These are phyloP conservation scores for Mycena belliarum DNA, from an alignment of 768 basidiomycete species.

Conservation along the genomic window DNA sequence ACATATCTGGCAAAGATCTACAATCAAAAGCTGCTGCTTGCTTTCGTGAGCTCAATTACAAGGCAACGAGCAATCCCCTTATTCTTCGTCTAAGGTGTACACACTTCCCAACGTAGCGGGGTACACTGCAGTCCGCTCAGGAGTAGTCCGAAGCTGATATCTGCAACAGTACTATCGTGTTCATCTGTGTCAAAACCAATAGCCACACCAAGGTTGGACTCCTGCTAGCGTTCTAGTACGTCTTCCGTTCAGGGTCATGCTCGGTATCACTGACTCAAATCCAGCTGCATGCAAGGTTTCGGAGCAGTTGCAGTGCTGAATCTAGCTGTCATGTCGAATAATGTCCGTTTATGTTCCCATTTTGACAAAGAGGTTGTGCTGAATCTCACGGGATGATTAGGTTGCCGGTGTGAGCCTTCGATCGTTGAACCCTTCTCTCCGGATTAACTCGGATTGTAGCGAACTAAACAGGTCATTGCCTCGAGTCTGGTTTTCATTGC, in stretches of 20 bases:
- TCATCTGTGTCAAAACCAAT: conserved; percentile 46
- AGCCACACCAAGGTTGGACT: conserved; percentile 45
- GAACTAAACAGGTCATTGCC: conserved; percentile 51
- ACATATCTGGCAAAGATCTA: conserved; percentile 43
- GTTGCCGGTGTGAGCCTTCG: conserved; percentile 36
- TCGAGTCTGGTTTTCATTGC: conserved; percentile 52
- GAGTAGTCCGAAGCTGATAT: too few relatives aligned
- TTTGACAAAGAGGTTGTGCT: neutral
- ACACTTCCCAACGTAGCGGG: conserved; percentile 51
- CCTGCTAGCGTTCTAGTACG: conserved; percentile 51
- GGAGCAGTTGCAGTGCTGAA: conserved; percentile 49
- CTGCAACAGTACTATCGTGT: conserved; percentile 39
- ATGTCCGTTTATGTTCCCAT: conserved; percentile 25
- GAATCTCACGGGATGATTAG: neutral
- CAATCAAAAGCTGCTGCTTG: conserved; percentile 48
- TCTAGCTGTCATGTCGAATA: conserved; percentile 47
- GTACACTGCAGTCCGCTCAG: too few relatives aligned
- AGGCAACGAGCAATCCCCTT: neutral
- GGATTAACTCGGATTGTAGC: conserved; percentile 21
- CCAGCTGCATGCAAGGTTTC: conserved; percentile 46
- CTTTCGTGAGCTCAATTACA: conserved; percentile 33
- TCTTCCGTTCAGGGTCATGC: conserved; percentile 7
- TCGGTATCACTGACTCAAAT: neutral
- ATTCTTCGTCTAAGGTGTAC: conserved; percentile 36
- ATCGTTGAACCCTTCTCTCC: neutral